Conservation (phyloP, 257 asterid species). For the Capsicum rhomboideum region DNA sequence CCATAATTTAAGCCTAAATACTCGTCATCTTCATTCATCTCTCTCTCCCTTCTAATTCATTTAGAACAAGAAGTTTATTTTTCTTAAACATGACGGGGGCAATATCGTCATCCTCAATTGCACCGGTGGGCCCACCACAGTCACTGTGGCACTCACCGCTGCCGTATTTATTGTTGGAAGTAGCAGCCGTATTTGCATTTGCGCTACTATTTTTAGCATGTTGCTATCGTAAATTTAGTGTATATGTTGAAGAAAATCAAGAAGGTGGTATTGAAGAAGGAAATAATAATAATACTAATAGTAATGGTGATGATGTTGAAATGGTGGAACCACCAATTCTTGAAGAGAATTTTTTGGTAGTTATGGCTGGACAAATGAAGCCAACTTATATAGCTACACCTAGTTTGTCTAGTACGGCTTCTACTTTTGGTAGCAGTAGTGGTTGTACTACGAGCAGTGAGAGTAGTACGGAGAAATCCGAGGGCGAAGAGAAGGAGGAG, state of each 20-base stretch:
- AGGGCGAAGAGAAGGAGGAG: conserved; percentile 10
- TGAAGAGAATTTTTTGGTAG: conserved; percentile 73
- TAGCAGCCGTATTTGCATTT: too few species aligned
- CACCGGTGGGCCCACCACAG: too few species aligned
- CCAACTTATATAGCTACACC: conserved; percentile 88
- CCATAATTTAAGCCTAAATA: too few species aligned
- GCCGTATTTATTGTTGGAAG: too few species aligned
- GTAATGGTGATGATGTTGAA: conserved; percentile 5
- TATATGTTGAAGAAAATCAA: conserved; percentile 39
- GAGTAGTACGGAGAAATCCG: conserved; percentile 3
- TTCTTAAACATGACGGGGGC: too few species aligned
- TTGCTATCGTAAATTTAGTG: too few species aligned
- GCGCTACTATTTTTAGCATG: too few species aligned
- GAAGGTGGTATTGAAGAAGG: conserved; percentile 19
- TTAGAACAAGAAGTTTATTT: too few species aligned
- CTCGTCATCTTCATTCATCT: too few species aligned
- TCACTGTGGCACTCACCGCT: too few species aligned
- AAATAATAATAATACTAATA: neutral
- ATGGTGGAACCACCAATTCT: conserved; percentile 25
- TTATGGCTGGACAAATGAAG: conserved; percentile 81
- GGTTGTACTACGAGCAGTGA: conserved; percentile 16
- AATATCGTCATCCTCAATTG: too few species aligned
- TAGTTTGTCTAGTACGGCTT: conserved; percentile 44
- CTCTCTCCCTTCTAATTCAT: too few species aligned
- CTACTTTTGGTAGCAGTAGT: conserved; percentile 56